phyloP scores from a whole-genome alignment of 331 rosid genomes.

The Pyracantha coccinea region DNA sequence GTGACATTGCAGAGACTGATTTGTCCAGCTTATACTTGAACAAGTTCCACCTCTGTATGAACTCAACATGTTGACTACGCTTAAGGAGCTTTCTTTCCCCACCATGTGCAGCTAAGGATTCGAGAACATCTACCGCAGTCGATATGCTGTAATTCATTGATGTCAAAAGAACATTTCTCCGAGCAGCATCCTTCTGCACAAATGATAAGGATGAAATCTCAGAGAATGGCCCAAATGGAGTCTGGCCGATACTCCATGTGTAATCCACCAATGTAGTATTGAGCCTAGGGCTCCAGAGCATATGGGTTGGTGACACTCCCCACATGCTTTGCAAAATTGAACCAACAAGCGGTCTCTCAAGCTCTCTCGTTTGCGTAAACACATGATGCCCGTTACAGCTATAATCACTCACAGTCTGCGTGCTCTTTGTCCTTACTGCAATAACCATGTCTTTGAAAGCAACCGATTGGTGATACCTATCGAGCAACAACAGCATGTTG shows the following conservation, averaged over 20 bases:
- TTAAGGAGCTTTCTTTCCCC: slow-evolving; percentile 77
- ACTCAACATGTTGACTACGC: slow-evolving; percentile 54
- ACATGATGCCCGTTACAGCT: slow-evolving; percentile 82
- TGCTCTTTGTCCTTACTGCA: slow-evolving; percentile 77
- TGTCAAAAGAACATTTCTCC: slow-evolving; percentile 76
- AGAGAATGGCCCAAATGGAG: slow-evolving; percentile 95
- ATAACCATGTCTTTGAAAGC: slow-evolving; percentile 94
- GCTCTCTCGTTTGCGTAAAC: slow-evolving; percentile 62
- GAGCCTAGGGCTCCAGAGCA: slow-evolving; percentile 82
- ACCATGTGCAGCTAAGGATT: slow-evolving; percentile 67
- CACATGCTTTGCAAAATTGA: slow-evolving; percentile 96
- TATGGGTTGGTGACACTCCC: slow-evolving; percentile 94
- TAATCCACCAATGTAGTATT: slow-evolving; percentile 83
- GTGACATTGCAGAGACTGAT: slow-evolving; percentile 77
- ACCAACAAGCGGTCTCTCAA: slow-evolving; percentile 85
- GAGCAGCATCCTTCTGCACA: slow-evolving; percentile 92
- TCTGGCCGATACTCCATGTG: slow-evolving; percentile 96
- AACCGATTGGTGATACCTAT: slow-evolving; percentile 84
- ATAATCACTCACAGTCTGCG: slow-evolving; percentile 93
- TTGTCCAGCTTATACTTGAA: slow-evolving; percentile 84
- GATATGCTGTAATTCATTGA: slow-evolving; percentile 55
- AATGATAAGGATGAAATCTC: slow-evolving; percentile 62
- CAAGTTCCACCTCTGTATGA: slow-evolving; percentile 82
- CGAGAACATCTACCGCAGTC: slow-evolving; percentile 62
- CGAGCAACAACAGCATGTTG: slow-evolving; percentile 45